Evolutionary conservation across 768 basidiomycete genomes (phyloP), one percentile per base, ranked within the genome.

Genomic region (Gymnopilus dilepis): DNA sequence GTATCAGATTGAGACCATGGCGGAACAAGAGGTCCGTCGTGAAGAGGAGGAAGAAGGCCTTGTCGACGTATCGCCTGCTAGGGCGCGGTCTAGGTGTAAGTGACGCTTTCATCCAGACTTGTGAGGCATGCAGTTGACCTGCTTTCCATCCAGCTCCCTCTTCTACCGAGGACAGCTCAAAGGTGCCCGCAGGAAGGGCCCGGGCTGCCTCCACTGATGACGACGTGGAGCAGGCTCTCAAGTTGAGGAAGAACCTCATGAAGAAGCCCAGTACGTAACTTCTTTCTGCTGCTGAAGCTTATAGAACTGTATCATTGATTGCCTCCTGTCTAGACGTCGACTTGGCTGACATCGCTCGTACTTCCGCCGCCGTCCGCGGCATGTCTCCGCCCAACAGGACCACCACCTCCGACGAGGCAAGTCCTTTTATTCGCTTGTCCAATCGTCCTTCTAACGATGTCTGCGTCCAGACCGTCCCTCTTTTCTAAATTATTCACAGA

Each of bases 301-400:
- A 37, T 17, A 3, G 6, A 33, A 50, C 3, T 22, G 28, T 56
- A 56, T 62, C 30, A 62, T 13, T 34, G 31, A 33, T 40, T 42
- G 54, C 50, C 43, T 38, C 24, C 43, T 22, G 37, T 12, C 19
- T 58, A 80, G 79, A 75, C 48, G 66, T 82, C 33, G 91, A 95
- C 74, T 83, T 96, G 60, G 81, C 84, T 33, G 80, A 88, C 57
- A 95, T 96, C 68, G 94, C 94, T 13, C 87, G 92, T 67, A 92
- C 92, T 58, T 94, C 92, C 8, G 83, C 82, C 61, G 94, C 88
- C 12, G 84, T 87, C 28, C 86, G 84, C 63, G 77, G 74, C 28
- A 28, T 50, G 61, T 89, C 84, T 64, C 88, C 80, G 38, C 73
- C 77, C 47, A 45, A 58, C 30, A 50, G 58, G 51, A 31, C 48